Evolutionary conservation across 2,329 filamentous ascomycete genomes (phyloP).

Genomic region (Aspergillus unguis): DNA sequence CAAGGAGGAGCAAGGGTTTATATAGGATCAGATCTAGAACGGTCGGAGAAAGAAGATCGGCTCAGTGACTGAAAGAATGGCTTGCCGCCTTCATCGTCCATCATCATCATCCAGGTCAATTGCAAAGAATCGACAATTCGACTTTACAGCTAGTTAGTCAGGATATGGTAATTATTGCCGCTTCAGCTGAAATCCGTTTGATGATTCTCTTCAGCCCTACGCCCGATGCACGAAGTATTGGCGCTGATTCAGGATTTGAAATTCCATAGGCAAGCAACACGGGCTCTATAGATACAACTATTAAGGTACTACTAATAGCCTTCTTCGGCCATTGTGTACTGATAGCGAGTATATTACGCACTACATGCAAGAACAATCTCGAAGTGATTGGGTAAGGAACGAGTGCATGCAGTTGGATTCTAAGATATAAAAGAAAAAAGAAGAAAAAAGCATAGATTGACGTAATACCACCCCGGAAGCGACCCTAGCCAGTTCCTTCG

Average conservation of each 20-base stretch:
- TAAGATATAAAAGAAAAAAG: constrained; percentile 18
- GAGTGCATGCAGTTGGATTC: constrained; percentile 13
- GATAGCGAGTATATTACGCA: too few species aligned
- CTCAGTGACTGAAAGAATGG: not conserved
- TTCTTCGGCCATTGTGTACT: too few species aligned
- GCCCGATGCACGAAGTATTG: not conserved
- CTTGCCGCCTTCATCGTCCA: not conserved
- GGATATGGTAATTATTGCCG: not conserved
- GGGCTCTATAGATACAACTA: too few species aligned
- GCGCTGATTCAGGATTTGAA: too few species aligned
- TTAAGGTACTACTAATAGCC: too few species aligned
- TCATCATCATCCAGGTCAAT: not conserved
- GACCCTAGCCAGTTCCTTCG: constrained; percentile 47
- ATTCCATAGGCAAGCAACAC: too few species aligned
- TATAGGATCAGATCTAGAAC: constrained; percentile 6
- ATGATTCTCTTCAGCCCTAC: not conserved
- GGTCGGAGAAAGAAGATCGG: not conserved
- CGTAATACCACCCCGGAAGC: constrained; percentile 47
- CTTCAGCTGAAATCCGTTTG: too few species aligned
- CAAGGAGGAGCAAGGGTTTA: not conserved
- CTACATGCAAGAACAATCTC: too few species aligned
- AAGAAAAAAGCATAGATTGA: constrained; percentile 30
- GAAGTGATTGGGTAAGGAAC: constrained; percentile 8
- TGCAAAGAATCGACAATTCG: not conserved
- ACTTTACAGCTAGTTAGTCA: constrained; percentile 5